Evolutionary conservation across 441 rosid species (phyloP).

Genomic region (Cnidoscolus chayamansa): DNA sequence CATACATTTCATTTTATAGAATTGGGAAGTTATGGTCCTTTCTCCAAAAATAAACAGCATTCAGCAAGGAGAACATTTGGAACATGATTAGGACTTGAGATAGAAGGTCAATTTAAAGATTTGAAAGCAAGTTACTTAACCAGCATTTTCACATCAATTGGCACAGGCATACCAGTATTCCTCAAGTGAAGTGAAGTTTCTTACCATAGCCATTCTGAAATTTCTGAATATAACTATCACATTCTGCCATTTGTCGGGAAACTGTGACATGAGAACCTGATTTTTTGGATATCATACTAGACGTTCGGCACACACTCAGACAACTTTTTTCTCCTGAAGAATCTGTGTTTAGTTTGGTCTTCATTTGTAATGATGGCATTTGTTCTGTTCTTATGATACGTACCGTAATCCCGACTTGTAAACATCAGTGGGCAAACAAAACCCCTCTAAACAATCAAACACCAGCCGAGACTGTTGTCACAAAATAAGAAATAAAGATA

Average conservation of each 20-base stretch:
- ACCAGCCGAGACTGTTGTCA: conserved; percentile 35
- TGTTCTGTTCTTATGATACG: conserved; percentile 35
- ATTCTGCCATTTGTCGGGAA: conserved; percentile 37
- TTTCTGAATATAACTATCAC: conserved; percentile 29
- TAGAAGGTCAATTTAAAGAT: neutral
- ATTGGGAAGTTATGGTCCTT: neutral
- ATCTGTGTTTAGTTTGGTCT: conserved; percentile 43
- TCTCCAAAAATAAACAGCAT: neutral
- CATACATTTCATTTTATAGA: neutral
- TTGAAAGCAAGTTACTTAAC: neutral
- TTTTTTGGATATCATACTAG: conserved; percentile 49
- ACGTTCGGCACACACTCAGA: conserved; percentile 54
- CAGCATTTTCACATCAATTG: neutral
- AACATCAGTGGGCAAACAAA: conserved; percentile 40
- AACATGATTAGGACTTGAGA: neutral
- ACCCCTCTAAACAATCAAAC: conserved; percentile 35
- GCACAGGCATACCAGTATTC: conserved; percentile 11
- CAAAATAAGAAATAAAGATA: conserved; percentile 18
- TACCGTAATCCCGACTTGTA: conserved; percentile 35
- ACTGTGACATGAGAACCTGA: conserved; percentile 33
- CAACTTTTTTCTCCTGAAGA: conserved; percentile 45
- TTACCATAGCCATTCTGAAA: conserved; percentile 37
- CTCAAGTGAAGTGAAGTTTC: conserved; percentile 19
- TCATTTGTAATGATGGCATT: conserved; percentile 75
- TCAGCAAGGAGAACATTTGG: neutral